Base-by-base conservation (phyloP, 2,329 filamentous ascomycete species). In the Geosmithia morbida region DNA sequence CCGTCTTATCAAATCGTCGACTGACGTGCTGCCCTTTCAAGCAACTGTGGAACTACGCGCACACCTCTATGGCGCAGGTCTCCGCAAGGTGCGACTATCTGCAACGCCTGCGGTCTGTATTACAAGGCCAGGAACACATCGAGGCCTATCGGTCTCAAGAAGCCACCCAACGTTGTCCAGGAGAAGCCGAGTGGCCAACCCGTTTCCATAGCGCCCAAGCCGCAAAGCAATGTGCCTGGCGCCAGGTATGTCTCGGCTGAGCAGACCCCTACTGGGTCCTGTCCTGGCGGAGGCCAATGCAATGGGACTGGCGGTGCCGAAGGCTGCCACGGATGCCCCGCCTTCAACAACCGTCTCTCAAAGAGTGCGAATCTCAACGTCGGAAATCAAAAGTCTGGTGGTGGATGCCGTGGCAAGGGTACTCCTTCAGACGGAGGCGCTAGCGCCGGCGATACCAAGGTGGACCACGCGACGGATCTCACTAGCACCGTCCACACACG, bases 91-190 rank as follows among this genome's bases (percentile, higher is more conserved):
- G 85, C 87, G 48, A 96, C 88, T 26, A 97, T 98, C 50, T 98
- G 92, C 68, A 98, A 98, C 66, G 92, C 92, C 6, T 98, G 92
- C 59, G 92, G 92, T 41, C 74, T 98, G 16, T 98, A 98, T 63
- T 72, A 87, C 52, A 97, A 97, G 64, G 89, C 90, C 10, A 80
- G 92, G 54, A 97, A 97, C 61, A 85, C 90, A 51, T 81, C 87
- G 55, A 80, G 92, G 46, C 92, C 92, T 14, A 92, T 87, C 7
- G 95, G 88, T 56, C 69, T 96, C 49, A 96, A 94, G 66, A 83
- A 88, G 51, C 79, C 84, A 11, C 74, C 79, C 3, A 72, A 70
- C 46, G 63, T 74, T 22, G 63, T 76, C 5, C 54, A 60, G 19
- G 59, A 68, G 33, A 66, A 66, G 43, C 54, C 63, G 20, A 62